Conservation (phyloP, 192 early-diverging fungal species). For the Linnemannia hyalina region DNA sequence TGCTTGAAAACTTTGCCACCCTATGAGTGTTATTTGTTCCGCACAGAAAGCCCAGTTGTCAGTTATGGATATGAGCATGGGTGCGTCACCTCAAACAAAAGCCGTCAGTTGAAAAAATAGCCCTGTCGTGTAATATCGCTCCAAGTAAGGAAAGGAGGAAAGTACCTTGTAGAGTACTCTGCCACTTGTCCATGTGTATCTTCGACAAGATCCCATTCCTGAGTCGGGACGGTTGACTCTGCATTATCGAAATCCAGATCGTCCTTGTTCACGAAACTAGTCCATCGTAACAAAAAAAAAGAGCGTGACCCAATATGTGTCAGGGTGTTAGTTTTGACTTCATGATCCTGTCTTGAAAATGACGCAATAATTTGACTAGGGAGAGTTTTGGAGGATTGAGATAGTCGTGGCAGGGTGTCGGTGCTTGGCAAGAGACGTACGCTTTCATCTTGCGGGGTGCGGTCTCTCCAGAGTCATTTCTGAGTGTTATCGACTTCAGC, state of each 20-base stretch:
- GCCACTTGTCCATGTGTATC: slow-evolving; percentile 62
- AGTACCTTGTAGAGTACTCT: slow-evolving; percentile 71
- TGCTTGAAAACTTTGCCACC: slow-evolving; percentile 81
- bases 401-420: not conserved
- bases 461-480: slow-evolving; percentile 69
- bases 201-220: slow-evolving; percentile 86
- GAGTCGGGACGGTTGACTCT: slow-evolving; percentile 74
- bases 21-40: slow-evolving; percentile 35
- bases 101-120: too few relatives aligned
- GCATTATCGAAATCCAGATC: slow-evolving; percentile 93
- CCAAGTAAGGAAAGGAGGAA: not conserved
- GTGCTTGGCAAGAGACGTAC: slow-evolving; percentile 56
- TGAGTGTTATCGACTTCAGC: slow-evolving; percentile 88
- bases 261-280: slow-evolving; percentile 88
- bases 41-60: not conserved
- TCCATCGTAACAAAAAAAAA: not conserved
- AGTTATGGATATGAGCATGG: too few relatives aligned
- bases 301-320: not conserved
- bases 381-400: too few relatives aligned
- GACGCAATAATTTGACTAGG: not conserved
- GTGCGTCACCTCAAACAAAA: too few relatives aligned
- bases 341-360: not conserved
- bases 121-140: too few relatives aligned
- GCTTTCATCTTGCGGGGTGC: slow-evolving; percentile 83
- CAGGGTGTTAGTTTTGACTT: not conserved